Evolutionary conservation across 2,329 filamentous ascomycete species (phyloP), one percentile per base, ranked within the genome.

Genomic region (Ploettnerulaceae sp.): DNA sequence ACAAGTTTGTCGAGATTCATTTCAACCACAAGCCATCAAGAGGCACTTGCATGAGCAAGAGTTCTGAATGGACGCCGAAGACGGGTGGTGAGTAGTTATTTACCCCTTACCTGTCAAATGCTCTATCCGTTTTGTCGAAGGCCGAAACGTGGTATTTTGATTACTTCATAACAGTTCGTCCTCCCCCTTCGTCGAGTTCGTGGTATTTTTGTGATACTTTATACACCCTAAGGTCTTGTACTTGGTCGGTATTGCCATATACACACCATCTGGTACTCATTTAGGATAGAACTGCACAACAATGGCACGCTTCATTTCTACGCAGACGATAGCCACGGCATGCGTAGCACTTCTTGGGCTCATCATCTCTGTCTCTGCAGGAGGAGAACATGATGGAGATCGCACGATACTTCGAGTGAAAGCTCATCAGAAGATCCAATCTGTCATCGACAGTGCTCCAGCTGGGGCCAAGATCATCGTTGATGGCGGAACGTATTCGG

Each of bases 381-480:
- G 14, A 11, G 14, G n/a, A n/a, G n/a, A 31, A 5, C 14, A 22
- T 14, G 20, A 38, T 25, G 24, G 35, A 3, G 35, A 17, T 8
- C 36, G 43, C 3, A 31, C 26, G 4, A 47, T 31, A 5, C 29
- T 41, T 7, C 36, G 29, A 22, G 37, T 42, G 24, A 39, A 33
- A 14, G 18, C 21, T 14, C 17, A 17, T 9, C 33, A 47, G 18
- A 32, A 24, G 35, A 68, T 68, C 35, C 63, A 67, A 28, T 34
- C 48, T 2, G 65, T 63, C 9, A 59, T 68, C 37, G 42, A 62
- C 34, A 32, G 33, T 2, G 66, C 66, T 9, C 43, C 34, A 1
- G 49, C 49, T 0, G 64, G 66, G 4, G 62, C 63, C 22, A 49
- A 51, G 2, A 67, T 69, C 33, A 43, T 63, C 2, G 64, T 69